Evolutionary conservation across 441 rosid species (phyloP).

Genomic region (Pelargonium australe): DNA sequence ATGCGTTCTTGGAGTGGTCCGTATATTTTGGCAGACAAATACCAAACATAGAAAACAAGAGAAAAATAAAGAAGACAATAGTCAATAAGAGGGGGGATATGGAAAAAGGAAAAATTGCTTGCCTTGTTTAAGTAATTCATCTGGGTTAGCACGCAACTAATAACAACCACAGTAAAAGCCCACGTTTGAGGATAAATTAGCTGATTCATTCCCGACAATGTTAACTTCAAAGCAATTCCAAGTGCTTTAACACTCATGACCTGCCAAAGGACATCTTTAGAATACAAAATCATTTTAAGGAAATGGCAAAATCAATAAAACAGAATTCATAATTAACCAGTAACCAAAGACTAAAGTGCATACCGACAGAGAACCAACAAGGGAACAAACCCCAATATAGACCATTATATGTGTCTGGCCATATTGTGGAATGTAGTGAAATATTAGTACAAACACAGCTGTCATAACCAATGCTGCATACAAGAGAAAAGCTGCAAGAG

Average conservation of each 20-base stretch:
- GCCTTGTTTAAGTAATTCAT: constrained; percentile 34
- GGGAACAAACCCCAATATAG: constrained; percentile 45
- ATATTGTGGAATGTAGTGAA: constrained; percentile 38
- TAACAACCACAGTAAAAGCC: constrained; percentile 24
- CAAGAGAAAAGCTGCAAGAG: constrained; percentile 40
- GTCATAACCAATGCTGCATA: constrained; percentile 42
- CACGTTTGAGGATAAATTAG: constrained; percentile 29
- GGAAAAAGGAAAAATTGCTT: neutral
- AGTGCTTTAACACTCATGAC: constrained; percentile 28
- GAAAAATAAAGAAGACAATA: neutral
- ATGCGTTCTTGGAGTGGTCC: too few relatives aligned
- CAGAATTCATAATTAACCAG: neutral
- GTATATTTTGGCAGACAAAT: too few relatives aligned
- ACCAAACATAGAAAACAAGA: too few relatives aligned
- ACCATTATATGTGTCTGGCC: constrained; percentile 51
- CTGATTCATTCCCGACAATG: constrained; percentile 32
- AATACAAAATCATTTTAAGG: constrained; percentile 2
- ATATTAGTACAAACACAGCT: constrained; percentile 37
- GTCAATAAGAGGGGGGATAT: neutral
- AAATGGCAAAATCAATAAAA: neutral
- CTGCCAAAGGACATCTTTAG: constrained; percentile 18
- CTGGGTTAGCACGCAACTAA: constrained; percentile 24
- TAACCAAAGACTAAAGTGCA: neutral
- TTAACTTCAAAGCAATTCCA: constrained; percentile 31
- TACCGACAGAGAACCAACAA: constrained; percentile 52